Base-by-base conservation (phyloP, 495 filamentous ascomycete species). In the Xylona heveae region DNA sequence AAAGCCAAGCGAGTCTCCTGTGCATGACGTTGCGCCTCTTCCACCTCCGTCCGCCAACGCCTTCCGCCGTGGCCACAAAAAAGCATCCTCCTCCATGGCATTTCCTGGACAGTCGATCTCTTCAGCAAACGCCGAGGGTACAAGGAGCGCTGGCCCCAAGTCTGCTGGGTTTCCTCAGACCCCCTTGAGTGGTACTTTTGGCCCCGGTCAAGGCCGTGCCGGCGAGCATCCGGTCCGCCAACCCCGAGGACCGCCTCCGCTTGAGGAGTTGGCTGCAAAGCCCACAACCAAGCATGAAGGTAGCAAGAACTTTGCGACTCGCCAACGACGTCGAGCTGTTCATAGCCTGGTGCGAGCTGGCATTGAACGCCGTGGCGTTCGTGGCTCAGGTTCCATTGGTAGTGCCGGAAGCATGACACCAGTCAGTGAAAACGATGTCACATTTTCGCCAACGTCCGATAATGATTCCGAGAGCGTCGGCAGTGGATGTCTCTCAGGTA, bases 281-380 rank as follows among this genome's bases (percentile, higher is more conserved):
- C 88, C 88, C 4, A 99, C 88, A 3, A 73, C 80, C 28, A 92
- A 83, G 54, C 73, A 88, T 40, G 85, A 93, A 45, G 88, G 90
- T 22, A 93, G 85, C 69, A 91, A 93, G 65, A 99, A 99, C 56
- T 99, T 99, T 53, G 74, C 79, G 13, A 74, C 81, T 20, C 85
- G 85, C 39, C 83, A 88, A 44, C 83, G 88, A 30, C 83, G 85
- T 38, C 78, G 75, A 42, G 90, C 90, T 10, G 71, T 97, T 27
- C 74, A 77, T 57, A 92, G 79, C 44, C 63, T 97, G 29, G 78
- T 94, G 30, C 78, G 80, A 40, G 84, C 84, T 35, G 82, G 85
- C 12, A 66, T 82, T 37, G 81, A 88, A 49, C 77, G 88, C 34
- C 79, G 84, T 41, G 64, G 59, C 23, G 64, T 65, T 18, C 65